Evolutionary conservation across 306 rosid species (phyloP), one percentile per base, ranked within the genome.

Genomic region (Glycyrrhiza uralensis): DNA sequence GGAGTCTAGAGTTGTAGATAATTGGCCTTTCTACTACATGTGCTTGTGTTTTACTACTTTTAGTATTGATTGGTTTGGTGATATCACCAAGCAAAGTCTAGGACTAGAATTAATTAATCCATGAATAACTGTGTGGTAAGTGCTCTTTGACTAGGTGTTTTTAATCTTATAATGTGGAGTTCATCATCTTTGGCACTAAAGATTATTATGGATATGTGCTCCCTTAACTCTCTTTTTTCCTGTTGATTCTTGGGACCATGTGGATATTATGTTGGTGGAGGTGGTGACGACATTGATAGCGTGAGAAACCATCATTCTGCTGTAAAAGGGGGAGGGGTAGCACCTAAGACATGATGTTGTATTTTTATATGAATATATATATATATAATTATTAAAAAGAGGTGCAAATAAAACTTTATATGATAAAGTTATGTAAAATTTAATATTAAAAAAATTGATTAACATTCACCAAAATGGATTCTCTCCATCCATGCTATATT

Each of bases 71-170:
- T 69, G 76, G 85, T 62, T n/a, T 77, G 78, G 58, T 20, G 62
- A 61, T 56, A 72, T 79, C 81, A 82, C 75, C 28, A 17, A 69
- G 36, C 69, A 69, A 32, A 18, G 41, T 64, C 60, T 58, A 19
- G 49, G 63, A 58, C 66, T 26, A 6, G 44, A 64, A 58, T 68
- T 76, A 39, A 76, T 59, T 69, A 63, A 63, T 76, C 23, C 64
- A 15, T 33, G 41, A 60, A 55, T 24, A 60, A 44, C 76, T 68
- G 77, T 59, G 14, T 5, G 59, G 67, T 50, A 57, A 82, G 87
- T 85, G 89, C 83, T 76, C 51, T 79, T 82, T 74, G 89, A 82
- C 83, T 51, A 33, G 85, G 66, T 70, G 28, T 51, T 46, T 62
- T 83, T 56, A n/a, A 73, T 61, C 66, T 72, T 55, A 32, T 58